Evolutionary conservation across 441 rosid species (phyloP), one percentile per base, ranked within the genome.

Genomic region (Erodium chrysanthum): DNA sequence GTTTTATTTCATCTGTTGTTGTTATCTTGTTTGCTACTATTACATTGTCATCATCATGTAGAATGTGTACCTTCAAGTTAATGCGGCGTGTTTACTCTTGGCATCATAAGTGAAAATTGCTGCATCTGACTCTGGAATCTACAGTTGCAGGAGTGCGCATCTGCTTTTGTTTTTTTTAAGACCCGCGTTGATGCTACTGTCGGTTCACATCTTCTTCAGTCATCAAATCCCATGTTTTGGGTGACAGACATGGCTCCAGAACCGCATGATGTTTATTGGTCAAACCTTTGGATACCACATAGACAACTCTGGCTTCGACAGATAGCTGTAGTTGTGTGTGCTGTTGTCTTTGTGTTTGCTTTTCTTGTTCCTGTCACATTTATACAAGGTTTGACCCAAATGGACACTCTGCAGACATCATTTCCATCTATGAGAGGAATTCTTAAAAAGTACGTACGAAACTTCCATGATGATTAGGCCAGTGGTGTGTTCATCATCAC

Each of bases 181-280:
- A 86, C 88, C 66, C 95, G 96, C 65, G 84, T 80, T 75, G 84
- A 88, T 80, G 97, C 98, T 67, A 80, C 79, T 63, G 80, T 91
- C 70, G 90, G 88, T 74, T 82, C 97, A 9, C 85, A 84, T 79
- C 75, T 85, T 84, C 93, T 86, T 76, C 97, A 91, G 66, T 81
- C 96, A 81, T 68, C 90, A 71, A 89, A 91, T 83, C 96, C 98
- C 64, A 89, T 93, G 98, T 76, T 80, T 71, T 93, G 98, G 98
- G 97, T 84, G 71, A 88, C 91, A 29, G 83, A 91, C 70, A 74
- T 80, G 67, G 98, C 98, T 68, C 98, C 98, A 52, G 97, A 91
- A 68, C 97, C 97, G 67, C 85, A 73, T 78, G 98, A 91, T 81
- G 87, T 93, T 70, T 81, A 86, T 69, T 93, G 98, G 98, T 79